Evolutionary conservation across 192 early-diverging fungal genomes (phyloP).

Genomic region (Backusella sp.): DNA sequence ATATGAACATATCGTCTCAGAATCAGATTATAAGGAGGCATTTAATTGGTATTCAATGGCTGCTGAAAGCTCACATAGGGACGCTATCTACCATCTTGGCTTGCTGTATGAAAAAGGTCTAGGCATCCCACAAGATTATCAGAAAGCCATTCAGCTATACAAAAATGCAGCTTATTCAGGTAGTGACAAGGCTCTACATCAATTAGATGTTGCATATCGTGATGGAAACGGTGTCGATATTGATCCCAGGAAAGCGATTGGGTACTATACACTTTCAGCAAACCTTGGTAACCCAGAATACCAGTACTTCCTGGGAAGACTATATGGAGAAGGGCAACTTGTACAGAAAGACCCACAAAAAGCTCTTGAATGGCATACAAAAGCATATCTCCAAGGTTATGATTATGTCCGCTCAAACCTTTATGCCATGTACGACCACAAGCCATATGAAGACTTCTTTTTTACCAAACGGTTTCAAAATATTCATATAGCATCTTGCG

Average conservation of each 20-base stretch:
- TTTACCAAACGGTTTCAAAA: neutral
- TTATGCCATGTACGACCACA: neutral
- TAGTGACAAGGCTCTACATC: neutral
- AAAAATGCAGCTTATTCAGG: neutral
- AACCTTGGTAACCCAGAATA: neutral
- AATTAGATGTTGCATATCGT: neutral
- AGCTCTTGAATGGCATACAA: neutral
- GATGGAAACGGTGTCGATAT: neutral
- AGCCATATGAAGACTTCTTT: neutral
- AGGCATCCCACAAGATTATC: neutral
- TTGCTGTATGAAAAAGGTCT: no score
- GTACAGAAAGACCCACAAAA: neutral
- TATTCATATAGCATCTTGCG: no score
- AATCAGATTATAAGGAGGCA: neutral
- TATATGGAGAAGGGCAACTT: neutral
- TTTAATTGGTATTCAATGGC: neutral
- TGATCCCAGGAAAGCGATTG: neutral
- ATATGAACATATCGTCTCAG: neutral
- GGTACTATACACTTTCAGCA: neutral
- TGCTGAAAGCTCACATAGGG: neutral
- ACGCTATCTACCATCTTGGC: neutral
- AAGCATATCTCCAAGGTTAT: neutral
- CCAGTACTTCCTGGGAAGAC: neutral
- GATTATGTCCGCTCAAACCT: neutral
- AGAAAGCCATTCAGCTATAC: neutral